Conservation (phyloP, 768 basidiomycete species). For the Auriscalpium vulgare region DNA sequence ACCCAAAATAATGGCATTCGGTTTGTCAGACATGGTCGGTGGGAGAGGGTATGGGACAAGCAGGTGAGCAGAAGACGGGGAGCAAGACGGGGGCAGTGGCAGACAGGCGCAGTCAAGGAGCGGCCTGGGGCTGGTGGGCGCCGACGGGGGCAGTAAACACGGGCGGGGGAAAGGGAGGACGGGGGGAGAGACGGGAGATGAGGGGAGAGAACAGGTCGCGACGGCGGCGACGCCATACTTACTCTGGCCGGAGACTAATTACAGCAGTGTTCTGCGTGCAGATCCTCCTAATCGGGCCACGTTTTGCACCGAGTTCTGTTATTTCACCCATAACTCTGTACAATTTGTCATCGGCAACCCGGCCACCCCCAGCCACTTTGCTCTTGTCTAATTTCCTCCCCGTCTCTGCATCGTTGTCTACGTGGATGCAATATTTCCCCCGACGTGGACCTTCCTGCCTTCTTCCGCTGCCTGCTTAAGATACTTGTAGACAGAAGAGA, state of each 20-base stretch:
- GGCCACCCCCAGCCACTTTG: no score
- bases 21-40: conserved; percentile 37
- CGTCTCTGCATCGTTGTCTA: not conserved
- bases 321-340: no score
- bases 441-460: not conserved
- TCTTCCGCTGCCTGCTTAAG: conserved; percentile 30
- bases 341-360: no score
- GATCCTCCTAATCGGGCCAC: no score
- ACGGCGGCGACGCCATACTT: no score
- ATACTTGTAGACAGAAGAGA: conserved; percentile 72
- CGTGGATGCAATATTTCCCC: not conserved
- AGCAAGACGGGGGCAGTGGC: conserved; percentile 18
- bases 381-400: no score
- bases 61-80: not conserved
- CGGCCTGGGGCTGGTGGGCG: conserved; percentile 14
- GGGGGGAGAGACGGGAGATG: conserved; percentile 19
- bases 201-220: conserved; percentile 1
- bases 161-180: conserved; percentile 14
- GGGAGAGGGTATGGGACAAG: conserved; percentile 6
- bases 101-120: conserved; percentile 14
- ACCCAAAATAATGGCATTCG: conserved; percentile 76
- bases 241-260: no score
- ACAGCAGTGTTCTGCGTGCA: no score
- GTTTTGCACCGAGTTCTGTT: no score
- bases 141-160: no score